Evolutionary conservation across 2,329 filamentous ascomycete species (phyloP).

Genomic region (Aspergillus sp.): DNA sequence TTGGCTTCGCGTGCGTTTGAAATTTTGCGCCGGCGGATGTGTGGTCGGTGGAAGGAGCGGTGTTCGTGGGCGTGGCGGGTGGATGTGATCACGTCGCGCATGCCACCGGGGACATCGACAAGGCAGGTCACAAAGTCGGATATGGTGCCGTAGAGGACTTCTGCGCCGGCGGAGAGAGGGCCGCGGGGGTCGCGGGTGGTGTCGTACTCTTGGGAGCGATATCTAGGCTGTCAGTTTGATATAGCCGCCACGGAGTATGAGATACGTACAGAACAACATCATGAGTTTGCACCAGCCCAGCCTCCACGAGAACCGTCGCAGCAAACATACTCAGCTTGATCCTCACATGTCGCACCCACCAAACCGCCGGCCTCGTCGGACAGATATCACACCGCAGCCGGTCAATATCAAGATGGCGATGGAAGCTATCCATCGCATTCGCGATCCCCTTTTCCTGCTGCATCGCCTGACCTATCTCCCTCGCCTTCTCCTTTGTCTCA

Average conservation of each 20-base stretch:
- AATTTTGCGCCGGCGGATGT: too few relatives aligned
- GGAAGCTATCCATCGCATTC: constrained; percentile 63
- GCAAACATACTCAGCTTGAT: constrained; percentile 68
- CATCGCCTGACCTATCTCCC: constrained; percentile 60
- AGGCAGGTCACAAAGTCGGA: constrained; percentile 77
- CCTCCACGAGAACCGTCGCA: constrained; percentile 62
- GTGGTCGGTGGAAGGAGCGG: too few relatives aligned
- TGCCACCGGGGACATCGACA: constrained; percentile 62
- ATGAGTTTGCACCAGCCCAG: constrained; percentile 60
- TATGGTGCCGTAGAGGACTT: constrained; percentile 76
- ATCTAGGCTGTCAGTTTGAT: constrained; percentile 25
- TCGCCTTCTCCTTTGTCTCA: constrained; percentile 53
- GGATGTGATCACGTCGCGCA: not conserved
- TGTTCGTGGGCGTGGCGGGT: not conserved
- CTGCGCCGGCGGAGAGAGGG: constrained; percentile 71
- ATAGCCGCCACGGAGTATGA: constrained; percentile 27
- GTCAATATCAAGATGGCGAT: constrained; percentile 63
- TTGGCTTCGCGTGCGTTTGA: not conserved
- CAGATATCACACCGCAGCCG: constrained; percentile 65
- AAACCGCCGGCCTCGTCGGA: constrained; percentile 66
- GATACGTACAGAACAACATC: constrained; percentile 65
- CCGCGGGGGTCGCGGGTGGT: constrained; percentile 75
- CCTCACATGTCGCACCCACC: constrained; percentile 66
- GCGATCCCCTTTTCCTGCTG: constrained; percentile 61
- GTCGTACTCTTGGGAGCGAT: constrained; percentile 62